Conservation (phyloP, 768 basidiomycete species). For the Mycena metata region DNA sequence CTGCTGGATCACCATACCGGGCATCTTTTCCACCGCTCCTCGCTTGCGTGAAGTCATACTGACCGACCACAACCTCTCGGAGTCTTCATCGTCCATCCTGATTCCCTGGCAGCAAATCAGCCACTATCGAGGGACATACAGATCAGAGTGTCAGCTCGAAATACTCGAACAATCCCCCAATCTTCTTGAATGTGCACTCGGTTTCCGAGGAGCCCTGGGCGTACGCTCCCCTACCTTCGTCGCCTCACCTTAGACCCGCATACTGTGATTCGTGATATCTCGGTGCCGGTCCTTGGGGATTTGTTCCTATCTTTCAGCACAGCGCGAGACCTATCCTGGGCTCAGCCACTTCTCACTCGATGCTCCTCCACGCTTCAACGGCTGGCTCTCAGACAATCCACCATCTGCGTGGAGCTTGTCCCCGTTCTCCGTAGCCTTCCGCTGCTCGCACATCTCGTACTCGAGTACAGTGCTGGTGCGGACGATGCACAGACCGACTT, state of each 20-base stretch:
- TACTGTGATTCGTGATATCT: conserved; percentile 4
- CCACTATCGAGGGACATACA: conserved; percentile 11
- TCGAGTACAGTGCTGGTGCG: neutral
- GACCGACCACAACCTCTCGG: conserved; percentile 4
- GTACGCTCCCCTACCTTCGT: conserved; percentile 9
- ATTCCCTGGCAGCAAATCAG: conserved; percentile 12
- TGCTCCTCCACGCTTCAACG: conserved; percentile 9
- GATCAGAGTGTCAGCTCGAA: conserved; percentile 7
- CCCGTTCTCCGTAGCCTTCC: conserved; percentile 8
- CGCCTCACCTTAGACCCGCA: conserved; percentile 8
- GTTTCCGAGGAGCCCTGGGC: conserved; percentile 10
- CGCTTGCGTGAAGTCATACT: conserved; percentile 10
- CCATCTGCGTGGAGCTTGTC: conserved; percentile 9
- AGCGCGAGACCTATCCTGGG: conserved; percentile 1
- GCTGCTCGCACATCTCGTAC: conserved; percentile 14
- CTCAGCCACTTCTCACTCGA: conserved; percentile 8
- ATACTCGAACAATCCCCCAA: conserved; percentile 10
- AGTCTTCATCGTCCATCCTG: neutral
- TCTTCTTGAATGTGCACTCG: conserved; percentile 12
- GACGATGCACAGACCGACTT: conserved; percentile 8
- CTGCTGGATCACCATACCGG: conserved; percentile 6
- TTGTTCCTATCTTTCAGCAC: conserved; percentile 7
- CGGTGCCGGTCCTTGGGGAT: conserved; percentile 2
- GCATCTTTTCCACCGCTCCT: conserved; percentile 9
- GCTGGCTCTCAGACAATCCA: conserved; percentile 10